A percentile compares a stretch with the other conserved stretches of the same genome.
Evolutionary conservation across 768 basidiomycete genomes (phyloP).

Genomic region (Suillus variegatus): DNA sequence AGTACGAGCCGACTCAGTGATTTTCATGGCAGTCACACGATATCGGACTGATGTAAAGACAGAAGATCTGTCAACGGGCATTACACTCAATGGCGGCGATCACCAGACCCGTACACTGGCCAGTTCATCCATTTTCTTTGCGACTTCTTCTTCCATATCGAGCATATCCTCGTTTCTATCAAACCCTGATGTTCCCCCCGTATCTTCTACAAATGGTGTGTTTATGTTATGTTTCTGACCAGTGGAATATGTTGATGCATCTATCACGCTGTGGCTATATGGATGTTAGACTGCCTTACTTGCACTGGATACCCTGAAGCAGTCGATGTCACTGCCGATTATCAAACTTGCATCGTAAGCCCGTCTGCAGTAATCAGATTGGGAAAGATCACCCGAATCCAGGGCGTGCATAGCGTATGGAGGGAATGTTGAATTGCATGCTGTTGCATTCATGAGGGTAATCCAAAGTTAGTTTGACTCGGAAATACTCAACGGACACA

Average conservation of each 20-base stretch:
- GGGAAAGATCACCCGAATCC: too few relatives aligned
- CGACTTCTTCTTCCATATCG: neutral
- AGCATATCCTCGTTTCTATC: neutral
- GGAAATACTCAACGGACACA: neutral
- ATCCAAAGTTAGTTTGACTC: too few relatives aligned
- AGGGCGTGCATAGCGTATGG: too few relatives aligned
- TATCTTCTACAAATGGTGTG: neutral
- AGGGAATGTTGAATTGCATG: neutral
- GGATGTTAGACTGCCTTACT: too few relatives aligned
- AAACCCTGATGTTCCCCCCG: neutral
- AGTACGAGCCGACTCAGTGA: neutral
- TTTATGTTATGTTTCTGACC: neutral
- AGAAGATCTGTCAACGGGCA: neutral
- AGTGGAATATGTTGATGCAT: neutral
- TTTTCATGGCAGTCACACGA: neutral
- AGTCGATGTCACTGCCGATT: too few relatives aligned
- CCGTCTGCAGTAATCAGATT: too few relatives aligned
- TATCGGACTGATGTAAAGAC: neutral
- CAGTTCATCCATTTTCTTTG: neutral
- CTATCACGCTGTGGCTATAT: neutral
- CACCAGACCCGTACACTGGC: neutral
- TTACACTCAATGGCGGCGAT: neutral
- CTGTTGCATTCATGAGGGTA: neutral
- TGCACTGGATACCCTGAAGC: too few relatives aligned
- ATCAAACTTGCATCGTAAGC: too few relatives aligned